Evolutionary conservation across 768 basidiomycete species (phyloP).

Genomic region (Russula ochroleuca): DNA sequence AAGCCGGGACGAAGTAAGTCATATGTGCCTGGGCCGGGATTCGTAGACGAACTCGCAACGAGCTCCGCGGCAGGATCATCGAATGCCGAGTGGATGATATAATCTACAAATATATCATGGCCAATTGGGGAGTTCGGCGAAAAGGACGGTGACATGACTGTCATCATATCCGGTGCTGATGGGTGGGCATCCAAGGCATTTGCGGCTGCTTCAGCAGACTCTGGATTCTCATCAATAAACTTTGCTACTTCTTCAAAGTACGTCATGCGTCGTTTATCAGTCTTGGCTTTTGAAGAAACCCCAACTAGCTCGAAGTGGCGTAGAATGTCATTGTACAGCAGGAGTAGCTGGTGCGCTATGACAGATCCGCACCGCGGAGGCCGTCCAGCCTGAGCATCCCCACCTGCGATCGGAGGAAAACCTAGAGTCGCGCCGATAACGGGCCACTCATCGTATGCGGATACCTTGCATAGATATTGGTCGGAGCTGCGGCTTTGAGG

Average conservation of each 20-base stretch:
- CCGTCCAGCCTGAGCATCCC: constrained; percentile 1
- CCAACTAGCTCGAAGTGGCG: constrained; percentile 6
- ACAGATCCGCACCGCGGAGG: constrained; percentile 6
- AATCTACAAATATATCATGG: constrained; percentile 53
- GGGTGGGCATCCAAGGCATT: constrained; percentile 53
- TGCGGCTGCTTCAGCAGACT: constrained; percentile 42
- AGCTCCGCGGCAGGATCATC: constrained; percentile 66
- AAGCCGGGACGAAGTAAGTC: no score
- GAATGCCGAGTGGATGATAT: constrained; percentile 64
- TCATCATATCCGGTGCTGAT: constrained; percentile 39
- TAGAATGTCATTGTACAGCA: constrained; percentile 7
- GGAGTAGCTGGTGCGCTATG: constrained; percentile 9
- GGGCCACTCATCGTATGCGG: constrained; percentile 17
- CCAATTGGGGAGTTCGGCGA: constrained; percentile 32
- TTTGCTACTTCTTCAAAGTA: constrained; percentile 64
- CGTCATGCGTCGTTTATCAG: constrained; percentile 58
- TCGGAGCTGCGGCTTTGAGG: background rate
- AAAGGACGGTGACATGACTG: constrained; percentile 31
- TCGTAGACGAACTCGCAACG: constrained; percentile 63
- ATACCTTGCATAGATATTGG: constrained; percentile 4
- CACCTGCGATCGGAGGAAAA: background rate
- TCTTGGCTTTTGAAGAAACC: constrained; percentile 49
- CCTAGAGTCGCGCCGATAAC: constrained; percentile 10
- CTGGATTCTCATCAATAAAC: constrained; percentile 49
- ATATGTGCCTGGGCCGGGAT: constrained; percentile 61